Evolutionary conservation across 108 stramenopile species (phyloP), one percentile per base, ranked within the genome.

Genomic region (Asterionellopsis glacialis): DNA sequence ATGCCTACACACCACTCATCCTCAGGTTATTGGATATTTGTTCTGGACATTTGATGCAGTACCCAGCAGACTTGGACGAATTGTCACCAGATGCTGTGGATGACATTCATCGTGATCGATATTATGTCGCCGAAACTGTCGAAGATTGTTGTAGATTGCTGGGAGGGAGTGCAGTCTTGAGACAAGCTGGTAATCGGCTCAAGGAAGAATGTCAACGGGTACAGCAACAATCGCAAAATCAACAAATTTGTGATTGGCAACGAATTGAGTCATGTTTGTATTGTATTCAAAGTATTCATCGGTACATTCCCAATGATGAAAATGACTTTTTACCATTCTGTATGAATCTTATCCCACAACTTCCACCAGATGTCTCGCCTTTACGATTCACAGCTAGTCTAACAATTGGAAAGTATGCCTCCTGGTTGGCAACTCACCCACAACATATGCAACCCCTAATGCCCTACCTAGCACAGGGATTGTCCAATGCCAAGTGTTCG

Each of bases 101-200:
- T 47, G 92, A 93, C 47, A 71, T 90, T 50, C 68, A 84, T 62
- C 68, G 82, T 7, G 73, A 83, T 67, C 74, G 92, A 27, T 76
- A 70, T 56, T 93, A 88, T 67, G 82, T 90, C 24, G 72, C 81
- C 4, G 92, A 93, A 52, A 90, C 88, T 3, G 67, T 90, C 0
- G 92, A 93, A 71, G 92, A 93, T 72, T 93, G 88, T 56, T 93
- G 92, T 63, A 77, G 92, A 40, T 61, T 93, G 41, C 40, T 93
- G 27, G 92, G 92, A 27, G 92, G 88, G 0, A 72, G 84, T 11
- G 39, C 57, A 23, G 80, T 93, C 0, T 62, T 93, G 53, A 70
- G 75, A 28, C 78, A 63, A 15, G 60, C 79, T 14, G 91, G 87
- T 9, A 59, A 57, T 27, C 59, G 65, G 0, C 63, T 93, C 19